Evolutionary conservation across 2,329 filamentous ascomycete genomes (phyloP).

Genomic region (Aspergillus sp.): DNA sequence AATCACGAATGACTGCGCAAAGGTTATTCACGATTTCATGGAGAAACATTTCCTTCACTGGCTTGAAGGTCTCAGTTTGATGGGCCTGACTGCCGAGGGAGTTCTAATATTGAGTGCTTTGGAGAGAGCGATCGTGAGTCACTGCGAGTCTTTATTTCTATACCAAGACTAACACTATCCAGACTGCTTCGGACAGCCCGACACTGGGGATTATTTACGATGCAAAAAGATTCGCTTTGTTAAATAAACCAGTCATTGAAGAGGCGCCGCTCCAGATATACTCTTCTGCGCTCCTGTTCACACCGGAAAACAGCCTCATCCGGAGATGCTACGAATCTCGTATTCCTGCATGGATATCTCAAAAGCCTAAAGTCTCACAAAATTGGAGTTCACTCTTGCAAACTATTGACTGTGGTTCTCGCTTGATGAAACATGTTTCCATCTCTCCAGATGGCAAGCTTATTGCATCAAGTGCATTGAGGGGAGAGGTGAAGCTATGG

Average conservation of each 20-base stretch:
- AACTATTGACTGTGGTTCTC: too few relatives aligned
- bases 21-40: too few relatives aligned
- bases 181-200: too few relatives aligned
- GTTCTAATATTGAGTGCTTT: not conserved
- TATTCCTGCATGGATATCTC: not conserved
- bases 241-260: not conserved
- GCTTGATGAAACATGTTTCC: not conserved
- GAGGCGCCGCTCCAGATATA: not conserved
- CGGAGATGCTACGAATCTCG: not conserved
- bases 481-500: too few relatives aligned
- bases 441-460: not conserved
- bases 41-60: slow-evolving; percentile 19
- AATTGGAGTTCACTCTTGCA: not conserved
- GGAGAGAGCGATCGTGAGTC: not conserved
- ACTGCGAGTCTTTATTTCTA: too few relatives aligned
- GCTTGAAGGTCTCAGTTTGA: not conserved
- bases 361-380: not conserved
- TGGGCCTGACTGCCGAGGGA: not conserved
- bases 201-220: not conserved
- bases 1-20: too few relatives aligned
- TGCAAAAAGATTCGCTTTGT: not conserved
- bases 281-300: not conserved
- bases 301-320: not conserved
- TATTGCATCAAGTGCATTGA: not conserved
- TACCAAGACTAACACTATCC: too few relatives aligned